Evolutionary conservation across 176 grass and related monocot genomes (phyloP).

Genomic region (Carex littledalei): DNA sequence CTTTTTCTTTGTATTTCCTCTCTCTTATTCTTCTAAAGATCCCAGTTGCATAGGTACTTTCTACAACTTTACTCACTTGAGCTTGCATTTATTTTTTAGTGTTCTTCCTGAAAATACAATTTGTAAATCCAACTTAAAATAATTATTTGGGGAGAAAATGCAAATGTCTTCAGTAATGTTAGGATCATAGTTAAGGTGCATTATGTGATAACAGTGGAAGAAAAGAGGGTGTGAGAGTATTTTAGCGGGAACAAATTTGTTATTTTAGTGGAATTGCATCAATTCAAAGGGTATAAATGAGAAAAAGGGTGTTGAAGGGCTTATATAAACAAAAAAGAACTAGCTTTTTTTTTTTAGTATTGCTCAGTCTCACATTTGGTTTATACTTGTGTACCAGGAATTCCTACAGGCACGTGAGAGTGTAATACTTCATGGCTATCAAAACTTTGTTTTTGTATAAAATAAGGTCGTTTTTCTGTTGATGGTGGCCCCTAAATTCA

Average conservation of each 20-base stretch:
- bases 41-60: slow-evolving; percentile 56
- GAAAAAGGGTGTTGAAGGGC: not conserved
- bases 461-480: slow-evolving; percentile 1
- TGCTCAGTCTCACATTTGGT: not conserved
- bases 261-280: not conserved
- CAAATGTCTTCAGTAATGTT: not conserved
- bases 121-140: not conserved
- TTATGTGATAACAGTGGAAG: not conserved
- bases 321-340: not conserved
- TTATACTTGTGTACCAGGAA: slow-evolving; percentile 10
- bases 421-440: slow-evolving; percentile 4
- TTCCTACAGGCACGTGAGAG: not conserved
- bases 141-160: not conserved
- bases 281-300: not conserved
- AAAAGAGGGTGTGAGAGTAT: not conserved
- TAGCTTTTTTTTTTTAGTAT: not conserved
- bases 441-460: slow-evolving; percentile 21
- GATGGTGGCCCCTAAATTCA: not conserved
- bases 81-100: not conserved
- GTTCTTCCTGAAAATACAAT: not conserved
- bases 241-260: not conserved
- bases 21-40: slow-evolving; percentile 82
- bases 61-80: not conserved
- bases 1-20: slow-evolving; percentile 55
- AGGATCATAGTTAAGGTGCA: not conserved